These are phyloP conservation scores for Phlebiopsis flavidoalba DNA, from an alignment of 768 basidiomycete species.

Conservation along the genomic window DNA sequence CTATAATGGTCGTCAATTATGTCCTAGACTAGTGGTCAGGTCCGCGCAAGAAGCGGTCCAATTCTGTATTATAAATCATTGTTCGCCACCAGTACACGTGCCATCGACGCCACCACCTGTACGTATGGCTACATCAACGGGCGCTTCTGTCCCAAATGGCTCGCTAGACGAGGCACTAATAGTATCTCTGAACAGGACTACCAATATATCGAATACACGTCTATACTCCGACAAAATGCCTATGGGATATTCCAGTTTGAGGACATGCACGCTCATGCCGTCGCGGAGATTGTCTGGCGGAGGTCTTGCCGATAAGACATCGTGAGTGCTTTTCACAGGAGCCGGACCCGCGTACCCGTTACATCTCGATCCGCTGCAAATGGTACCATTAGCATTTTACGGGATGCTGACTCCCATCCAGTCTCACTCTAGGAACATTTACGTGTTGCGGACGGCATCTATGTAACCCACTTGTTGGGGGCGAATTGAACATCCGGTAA, in stretches of 20 bases:
- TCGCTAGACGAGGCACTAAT: not conserved
- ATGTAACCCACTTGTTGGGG: not conserved
- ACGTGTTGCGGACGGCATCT: not conserved
- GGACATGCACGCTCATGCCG: not conserved
- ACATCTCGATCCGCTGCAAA: not conserved
- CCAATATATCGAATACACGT: not conserved
- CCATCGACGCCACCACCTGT: no score
- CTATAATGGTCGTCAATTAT: no score
- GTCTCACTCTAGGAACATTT: not conserved
- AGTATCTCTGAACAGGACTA: no score
- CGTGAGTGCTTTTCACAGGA: not conserved
- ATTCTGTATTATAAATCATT: no score
- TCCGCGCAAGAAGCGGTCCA: no score
- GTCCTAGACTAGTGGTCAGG: no score
- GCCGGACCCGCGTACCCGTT: slow-evolving; percentile 1
- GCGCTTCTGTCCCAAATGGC: not conserved
- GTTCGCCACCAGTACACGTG: no score
- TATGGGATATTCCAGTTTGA: not conserved
- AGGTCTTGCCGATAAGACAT: not conserved
- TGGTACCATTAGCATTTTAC: not conserved
- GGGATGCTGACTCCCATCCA: not conserved
- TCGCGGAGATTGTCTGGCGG: slow-evolving; percentile 1
- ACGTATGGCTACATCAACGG: no score
- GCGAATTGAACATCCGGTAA: not conserved
- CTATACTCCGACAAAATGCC: no score